Percentiles rank a stretch among this genome's conserved stretches.
Conservation (phyloP, 441 rosid genomes). For the Raphanus hybrid region DNA sequence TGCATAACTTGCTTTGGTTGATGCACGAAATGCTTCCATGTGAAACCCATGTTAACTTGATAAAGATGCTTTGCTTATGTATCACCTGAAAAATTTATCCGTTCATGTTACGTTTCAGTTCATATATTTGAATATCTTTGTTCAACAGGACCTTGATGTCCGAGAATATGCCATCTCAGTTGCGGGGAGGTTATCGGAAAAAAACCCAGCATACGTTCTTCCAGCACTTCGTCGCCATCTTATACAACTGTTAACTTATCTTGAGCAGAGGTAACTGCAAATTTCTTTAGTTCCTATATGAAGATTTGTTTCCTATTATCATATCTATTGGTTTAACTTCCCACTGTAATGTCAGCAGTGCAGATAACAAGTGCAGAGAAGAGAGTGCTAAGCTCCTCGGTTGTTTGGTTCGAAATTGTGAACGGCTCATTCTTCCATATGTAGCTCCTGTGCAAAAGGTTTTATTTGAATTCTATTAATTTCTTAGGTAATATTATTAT, state of each 20-base stretch:
- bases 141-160: constrained; percentile 91
- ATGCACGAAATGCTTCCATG: constrained; percentile 20
- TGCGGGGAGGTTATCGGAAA: constrained; percentile 98
- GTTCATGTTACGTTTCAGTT: constrained; percentile 18
- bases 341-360: constrained; percentile 78
- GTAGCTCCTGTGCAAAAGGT: constrained; percentile 99
- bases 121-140: constrained; percentile 28
- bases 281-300: constrained; percentile 20
- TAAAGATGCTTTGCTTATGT: constrained; percentile 28
- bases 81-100: constrained; percentile 19
- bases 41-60: constrained; percentile 27
- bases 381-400: constrained; percentile 99
- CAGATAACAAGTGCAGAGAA: constrained; percentile 98
- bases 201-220: constrained; percentile 99
- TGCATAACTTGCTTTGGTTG: constrained; percentile 19
- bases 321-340: constrained; percentile 44
- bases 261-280: constrained; percentile 84
- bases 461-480: constrained; percentile 42
- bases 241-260: constrained; percentile 95
- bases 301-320: constrained; percentile 19
- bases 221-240: constrained; percentile 99
- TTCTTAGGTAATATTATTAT: constrained; percentile 32
- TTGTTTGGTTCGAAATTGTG: constrained; percentile 98
- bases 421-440: constrained; percentile 91
- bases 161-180: constrained; percentile 97